Percentiles rank a stretch among this genome's conserved stretches.
phyloP scores from a whole-genome alignment of 139 green algal genomes.

The Chlorella sorokiniana region DNA sequence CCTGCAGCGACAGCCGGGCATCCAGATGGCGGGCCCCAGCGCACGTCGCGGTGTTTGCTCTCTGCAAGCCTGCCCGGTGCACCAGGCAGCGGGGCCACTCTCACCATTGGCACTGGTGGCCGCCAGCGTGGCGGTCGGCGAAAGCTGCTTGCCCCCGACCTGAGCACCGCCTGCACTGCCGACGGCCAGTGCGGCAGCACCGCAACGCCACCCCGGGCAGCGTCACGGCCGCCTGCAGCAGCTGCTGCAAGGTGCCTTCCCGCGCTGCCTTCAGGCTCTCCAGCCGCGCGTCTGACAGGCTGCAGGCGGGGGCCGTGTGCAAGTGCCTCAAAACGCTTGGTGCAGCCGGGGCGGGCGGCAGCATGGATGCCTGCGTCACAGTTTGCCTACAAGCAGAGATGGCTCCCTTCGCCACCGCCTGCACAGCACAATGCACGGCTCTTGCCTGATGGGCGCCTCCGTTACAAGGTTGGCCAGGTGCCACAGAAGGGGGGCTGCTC shows the following conservation, averaged over 20 bases:
- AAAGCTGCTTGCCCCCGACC: not conserved
- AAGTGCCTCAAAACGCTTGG: not conserved
- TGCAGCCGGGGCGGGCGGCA: not conserved
- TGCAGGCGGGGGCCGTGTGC: not conserved
- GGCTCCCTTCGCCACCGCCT: not conserved
- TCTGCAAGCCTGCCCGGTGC: too few relatives aligned
- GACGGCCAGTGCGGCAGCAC: conserved; percentile 11
- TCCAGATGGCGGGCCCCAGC: too few relatives aligned
- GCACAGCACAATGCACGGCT: not conserved
- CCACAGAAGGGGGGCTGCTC: not conserved
- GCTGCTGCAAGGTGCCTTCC: not conserved
- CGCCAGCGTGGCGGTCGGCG: not conserved
- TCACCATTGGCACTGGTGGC: not conserved
- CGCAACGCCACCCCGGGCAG: not conserved
- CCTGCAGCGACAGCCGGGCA: too few relatives aligned
- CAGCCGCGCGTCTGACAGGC: not conserved
- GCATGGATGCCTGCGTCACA: not conserved
- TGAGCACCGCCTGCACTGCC: not conserved
- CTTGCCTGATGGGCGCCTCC: not conserved
- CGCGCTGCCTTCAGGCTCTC: not conserved
- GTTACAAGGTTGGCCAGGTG: not conserved
- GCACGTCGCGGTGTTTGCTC: too few relatives aligned
- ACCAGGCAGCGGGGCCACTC: not conserved
- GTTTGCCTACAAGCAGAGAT: not conserved
- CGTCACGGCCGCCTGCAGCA: not conserved